Percentiles rank a stretch among this genome's conserved stretches.
phyloP scores from a whole-genome alignment of 805 yeast species.

The Hanseniaspora guilliermondii region DNA sequence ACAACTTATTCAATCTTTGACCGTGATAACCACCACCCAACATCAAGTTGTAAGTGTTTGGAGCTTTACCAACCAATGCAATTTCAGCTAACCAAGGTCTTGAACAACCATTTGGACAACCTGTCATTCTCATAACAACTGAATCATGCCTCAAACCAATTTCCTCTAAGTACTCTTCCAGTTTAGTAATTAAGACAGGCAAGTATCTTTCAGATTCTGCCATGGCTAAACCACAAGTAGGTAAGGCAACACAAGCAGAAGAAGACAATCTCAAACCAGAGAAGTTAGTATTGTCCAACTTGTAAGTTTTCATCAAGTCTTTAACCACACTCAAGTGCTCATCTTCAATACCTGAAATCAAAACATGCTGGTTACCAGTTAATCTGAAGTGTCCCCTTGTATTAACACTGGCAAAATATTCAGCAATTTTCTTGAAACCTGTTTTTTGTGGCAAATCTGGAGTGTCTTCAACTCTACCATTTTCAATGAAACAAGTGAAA shows the following conservation, averaged over 20 bases:
- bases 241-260: conserved; percentile 95
- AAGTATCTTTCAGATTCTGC: conserved; percentile 88
- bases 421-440: conserved; percentile 71
- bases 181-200: conserved; percentile 67
- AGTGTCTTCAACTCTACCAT: conserved; percentile 91
- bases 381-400: conserved; percentile 78
- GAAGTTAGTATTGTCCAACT: conserved; percentile 70
- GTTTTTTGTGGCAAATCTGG: conserved; percentile 80
- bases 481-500: conserved; percentile 87
- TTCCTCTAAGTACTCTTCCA: conserved; percentile 81
- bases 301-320: conserved; percentile 52
- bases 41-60: conserved; percentile 83
- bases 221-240: conserved; percentile 98
- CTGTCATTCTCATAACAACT: conserved; percentile 95
- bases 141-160: conserved; percentile 89
- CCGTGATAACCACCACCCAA: conserved; percentile 95
- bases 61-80: conserved; percentile 90
- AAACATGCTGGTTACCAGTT: conserved; percentile 90
- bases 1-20: conserved; percentile 80
- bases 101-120: conserved; percentile 98
- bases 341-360: conserved; percentile 62
- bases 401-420: conserved; percentile 41
- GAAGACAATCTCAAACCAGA: conserved; percentile 80
- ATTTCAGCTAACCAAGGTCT: conserved; percentile 97
- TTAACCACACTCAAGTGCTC: conserved; percentile 53